Base-by-base conservation (phyloP, 2,329 filamentous ascomycete genomes). In the Xylaria sp. region DNA sequence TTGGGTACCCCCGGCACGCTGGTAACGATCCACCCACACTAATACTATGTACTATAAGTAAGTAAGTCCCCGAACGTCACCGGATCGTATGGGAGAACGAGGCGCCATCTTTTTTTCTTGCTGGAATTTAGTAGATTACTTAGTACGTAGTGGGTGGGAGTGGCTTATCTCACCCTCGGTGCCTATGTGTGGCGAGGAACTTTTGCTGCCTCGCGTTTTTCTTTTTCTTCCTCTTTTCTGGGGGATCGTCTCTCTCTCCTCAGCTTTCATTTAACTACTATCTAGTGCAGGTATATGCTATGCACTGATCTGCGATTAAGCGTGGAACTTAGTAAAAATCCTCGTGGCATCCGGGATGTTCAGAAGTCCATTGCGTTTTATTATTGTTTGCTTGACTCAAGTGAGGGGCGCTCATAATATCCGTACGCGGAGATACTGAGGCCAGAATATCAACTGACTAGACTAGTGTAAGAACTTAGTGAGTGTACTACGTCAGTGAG, bases 1-100 rank as follows among this genome's bases (percentile, higher is more conserved):
- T 53, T 60, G 67, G 67, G 29, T 51, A 10, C 2, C 58, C 62
- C 66, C 59, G 12, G 40, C 29, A n/a, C 25, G 21, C 44, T 63
- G 35, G 27, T 21, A 40, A 50, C 6, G 58, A 55, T 50, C 67
- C 59, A 63, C 67, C n/a, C 47, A 16, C 37, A 37, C 53, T 58
- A 54, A n/a, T n/a, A n/a, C n/a, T n/a, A n/a, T n/a, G n/a, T n/a
- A n/a, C n/a, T n/a, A n/a, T n/a, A n/a, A n/a, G n/a, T n/a, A n/a
- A n/a, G 27, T 42, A 66, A 63, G 44, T 63, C 42, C 59, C 67
- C 67, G 63, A 63, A 51, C 9, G 54, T 69, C 58, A 62, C 50
- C 32, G 50, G 61, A 29, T 21, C 27, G n/a, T 51, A 21, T n/a
- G 4, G 21, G 6, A 50, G 37, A 42, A 48, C 18, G 18, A 25